These are phyloP conservation scores for Eimeria zaria DNA, from an alignment of 169 alveolate species.

Conservation along the genomic window DNA sequence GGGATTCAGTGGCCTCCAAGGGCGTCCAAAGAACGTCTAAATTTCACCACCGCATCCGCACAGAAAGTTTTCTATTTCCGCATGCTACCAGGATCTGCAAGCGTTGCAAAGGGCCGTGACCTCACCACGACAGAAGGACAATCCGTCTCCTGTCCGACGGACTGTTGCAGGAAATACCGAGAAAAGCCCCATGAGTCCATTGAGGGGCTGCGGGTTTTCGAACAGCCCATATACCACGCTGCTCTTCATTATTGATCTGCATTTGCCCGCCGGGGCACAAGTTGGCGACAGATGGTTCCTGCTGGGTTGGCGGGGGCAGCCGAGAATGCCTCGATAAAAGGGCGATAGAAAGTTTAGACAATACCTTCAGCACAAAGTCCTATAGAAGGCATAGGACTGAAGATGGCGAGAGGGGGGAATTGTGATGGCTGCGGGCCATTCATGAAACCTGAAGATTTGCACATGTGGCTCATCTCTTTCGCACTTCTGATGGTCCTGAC, in stretches of 20 bases:
- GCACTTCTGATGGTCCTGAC: slow-evolving; percentile 61
- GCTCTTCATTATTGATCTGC: background rate
- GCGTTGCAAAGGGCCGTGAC: background rate
- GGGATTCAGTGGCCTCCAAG: background rate
- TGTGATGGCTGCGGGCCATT: slow-evolving; percentile 37
- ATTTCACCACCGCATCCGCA: background rate
- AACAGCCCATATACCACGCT: slow-evolving; percentile 5
- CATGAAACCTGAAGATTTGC: slow-evolving; percentile 51
- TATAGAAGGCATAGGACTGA: slow-evolving; percentile 6
- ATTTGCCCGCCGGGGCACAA: slow-evolving; percentile 33
- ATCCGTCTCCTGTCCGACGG: background rate
- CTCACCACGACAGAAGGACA: background rate
- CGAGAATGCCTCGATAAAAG: slow-evolving; percentile 28
- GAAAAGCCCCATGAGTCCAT: slow-evolving; percentile 22
- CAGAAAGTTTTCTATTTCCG: background rate
- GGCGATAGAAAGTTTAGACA: slow-evolving; percentile 2
- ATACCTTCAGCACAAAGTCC: background rate
- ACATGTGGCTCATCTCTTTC: slow-evolving; percentile 62
- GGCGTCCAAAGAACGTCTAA: background rate
- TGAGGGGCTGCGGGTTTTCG: slow-evolving; percentile 7
- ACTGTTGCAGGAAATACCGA: background rate
- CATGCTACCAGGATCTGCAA: background rate
- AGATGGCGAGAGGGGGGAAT: slow-evolving; percentile 34
- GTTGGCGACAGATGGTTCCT: slow-evolving; percentile 18
- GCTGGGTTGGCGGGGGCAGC: slow-evolving; percentile 20